Base-by-base conservation (phyloP, 2,329 filamentous ascomycete species). In the Cladosporium sphaerospermum region DNA sequence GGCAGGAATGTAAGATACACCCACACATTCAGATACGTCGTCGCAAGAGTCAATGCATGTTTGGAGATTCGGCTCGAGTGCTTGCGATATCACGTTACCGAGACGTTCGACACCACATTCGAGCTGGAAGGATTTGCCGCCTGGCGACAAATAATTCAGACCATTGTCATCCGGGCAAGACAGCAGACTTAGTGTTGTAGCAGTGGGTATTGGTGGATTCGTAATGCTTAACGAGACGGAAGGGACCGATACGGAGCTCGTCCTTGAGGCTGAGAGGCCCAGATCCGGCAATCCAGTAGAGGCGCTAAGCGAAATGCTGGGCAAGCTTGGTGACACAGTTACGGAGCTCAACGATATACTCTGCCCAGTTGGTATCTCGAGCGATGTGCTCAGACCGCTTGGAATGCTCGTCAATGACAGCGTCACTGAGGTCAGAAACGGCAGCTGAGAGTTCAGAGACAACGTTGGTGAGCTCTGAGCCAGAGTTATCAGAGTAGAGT, bases 131-230 rank as follows among this genome's bases (percentile, higher is more conserved):
- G 60, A 57, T 44, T 59, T 54, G 19, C 57, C 57, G 0, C 54
- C 45, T 3, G 64, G 50, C 2, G 60, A 55, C 23, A 64, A 52
- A 43, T 65, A 65, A 10, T 53, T 50, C 8, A 62, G 48, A n/a
- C 57, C 59, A n/a, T 61, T 53, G 33, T 63, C 62, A 11, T 16
- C 34, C 2, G 64, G 62, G 47, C 64, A 66, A 16, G 45, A 50
- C 48, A 64, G 53, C 13, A 61, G 36, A 3, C 61, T 53, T 8
- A 49, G 23, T 3, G 36, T 32, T 4, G 57, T 60, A 0, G 61
- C 57, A 23, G 58, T 60, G 4, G 62, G 61, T 16, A 58, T 47
- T 7, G 55, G 14, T 39, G 36, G 8, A 39, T 13, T 39, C n/a
- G n/a, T 39, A 14, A 36, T 36, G 34, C 34, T 7, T 4, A 36